Base-by-base conservation (phyloP, 2,329 filamentous ascomycete species). In the Bisporella sp. region DNA sequence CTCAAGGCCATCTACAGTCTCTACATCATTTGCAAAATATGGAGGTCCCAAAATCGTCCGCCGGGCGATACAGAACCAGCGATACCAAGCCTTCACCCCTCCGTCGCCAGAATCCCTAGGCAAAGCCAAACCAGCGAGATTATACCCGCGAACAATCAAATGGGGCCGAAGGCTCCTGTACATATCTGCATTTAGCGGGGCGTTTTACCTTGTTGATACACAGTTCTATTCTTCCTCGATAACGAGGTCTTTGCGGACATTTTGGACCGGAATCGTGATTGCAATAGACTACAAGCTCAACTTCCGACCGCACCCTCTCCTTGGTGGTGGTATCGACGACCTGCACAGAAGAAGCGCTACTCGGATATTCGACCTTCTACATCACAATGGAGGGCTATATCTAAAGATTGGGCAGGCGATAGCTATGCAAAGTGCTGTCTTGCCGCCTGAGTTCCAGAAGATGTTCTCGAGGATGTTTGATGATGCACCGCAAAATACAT, bases 401-500 rank as follows among this genome's bases (percentile, higher is more conserved):
- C 76, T 97, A 64, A 99, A 99, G 76, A 96, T 99, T 52, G 93
- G 93, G 1, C 93, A 99, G 74, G 93, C 93, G 4, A 92, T 99
- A 59, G 93, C 92, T 11, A 97, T 97, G 93, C 93, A 99, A 74
- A 92, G 87, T 59, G 92, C 92, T 0, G 84, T 97, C 30, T 72
- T 99, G 54, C 93, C 93, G 30, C 88, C 91, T 0, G 90, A 96
- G 68, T 97, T 97, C 61, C 90, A 96, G 73, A 84, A 85, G 63
- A 97, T 96, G 90, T 99, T 99, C 65, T 77, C 85, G 28, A 80
- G 86, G 62, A 96, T 99, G 89, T 99, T 97, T 66, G 93, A 97
- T 66, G 92, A 97, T 72, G 93, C 93, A 55, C 91, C 92, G 37
- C 91, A 96, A 74, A 93, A 95, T 65, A 76, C 78, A 41, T 97